Conservation (phyloP, 176 grass and related monocot genomes). For the Secale cereale region DNA sequence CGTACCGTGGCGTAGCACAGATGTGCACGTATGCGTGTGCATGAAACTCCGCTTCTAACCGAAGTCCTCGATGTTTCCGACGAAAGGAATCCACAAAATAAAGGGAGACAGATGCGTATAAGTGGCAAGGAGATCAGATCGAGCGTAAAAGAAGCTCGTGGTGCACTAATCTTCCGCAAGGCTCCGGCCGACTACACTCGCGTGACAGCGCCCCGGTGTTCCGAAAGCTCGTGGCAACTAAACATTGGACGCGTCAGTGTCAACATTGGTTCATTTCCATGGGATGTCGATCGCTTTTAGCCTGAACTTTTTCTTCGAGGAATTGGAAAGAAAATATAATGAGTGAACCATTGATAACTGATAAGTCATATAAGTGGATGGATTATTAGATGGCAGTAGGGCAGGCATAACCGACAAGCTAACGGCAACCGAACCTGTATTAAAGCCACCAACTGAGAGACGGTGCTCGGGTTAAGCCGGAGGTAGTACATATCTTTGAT, state of each 20-base stretch:
- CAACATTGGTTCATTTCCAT: background rate
- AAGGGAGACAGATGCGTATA: background rate
- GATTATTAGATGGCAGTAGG: background rate
- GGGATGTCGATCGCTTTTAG: background rate
- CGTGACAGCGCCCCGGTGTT: background rate
- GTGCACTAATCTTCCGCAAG: too few relatives aligned
- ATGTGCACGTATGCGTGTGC: background rate
- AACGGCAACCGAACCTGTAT: conserved; percentile 15
- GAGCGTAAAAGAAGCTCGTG: background rate
- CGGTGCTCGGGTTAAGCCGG: background rate
- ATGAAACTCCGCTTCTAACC: background rate
- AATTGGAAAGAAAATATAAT: too few relatives aligned
- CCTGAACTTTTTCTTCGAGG: background rate
- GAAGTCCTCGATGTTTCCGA: background rate
- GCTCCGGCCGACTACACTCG: background rate
- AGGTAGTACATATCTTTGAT: background rate
- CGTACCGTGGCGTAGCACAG: background rate
- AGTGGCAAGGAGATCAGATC: too few relatives aligned
- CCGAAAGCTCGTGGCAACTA: background rate
- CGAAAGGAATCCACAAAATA: background rate
- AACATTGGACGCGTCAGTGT: background rate
- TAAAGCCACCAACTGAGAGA: background rate
- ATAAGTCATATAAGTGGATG: background rate
- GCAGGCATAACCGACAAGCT: background rate
- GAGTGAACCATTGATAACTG: too few relatives aligned